Evolutionary conservation across 225 moss, liverwort and hornwort species (phyloP).

Genomic region (Takakia lepidozioides): DNA sequence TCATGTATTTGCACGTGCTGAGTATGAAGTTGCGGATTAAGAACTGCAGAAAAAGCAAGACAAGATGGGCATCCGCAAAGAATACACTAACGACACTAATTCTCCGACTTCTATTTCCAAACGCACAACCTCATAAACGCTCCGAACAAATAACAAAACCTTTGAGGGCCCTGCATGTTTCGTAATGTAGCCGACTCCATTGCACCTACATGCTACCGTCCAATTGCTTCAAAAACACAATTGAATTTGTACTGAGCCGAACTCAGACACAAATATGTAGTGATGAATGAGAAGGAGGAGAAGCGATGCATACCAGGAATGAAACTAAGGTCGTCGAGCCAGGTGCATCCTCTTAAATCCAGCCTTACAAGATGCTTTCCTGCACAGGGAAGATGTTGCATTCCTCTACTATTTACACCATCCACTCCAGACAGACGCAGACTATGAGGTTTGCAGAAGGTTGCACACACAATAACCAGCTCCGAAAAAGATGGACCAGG

Average conservation of each 20-base stretch:
- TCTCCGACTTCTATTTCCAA: not conserved
- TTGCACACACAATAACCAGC: slow-evolving; percentile 26
- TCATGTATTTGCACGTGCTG: not conserved
- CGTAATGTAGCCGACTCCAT: no score
- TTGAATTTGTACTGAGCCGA: no score
- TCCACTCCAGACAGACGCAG: slow-evolving; percentile 29
- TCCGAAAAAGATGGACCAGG: slow-evolving; percentile 22
- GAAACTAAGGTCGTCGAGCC: slow-evolving; percentile 42
- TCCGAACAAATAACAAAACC: no score
- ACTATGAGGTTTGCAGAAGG: slow-evolving; percentile 14
- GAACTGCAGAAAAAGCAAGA: no score
- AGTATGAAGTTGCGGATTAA: no score
- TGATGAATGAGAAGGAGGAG: not conserved
- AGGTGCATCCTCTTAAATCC: slow-evolving; percentile 48
- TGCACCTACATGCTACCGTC: no score
- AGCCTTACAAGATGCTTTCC: slow-evolving; percentile 33
- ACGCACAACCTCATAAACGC: not conserved
- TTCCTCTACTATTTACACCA: slow-evolving; percentile 18
- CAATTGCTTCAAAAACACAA: no score
- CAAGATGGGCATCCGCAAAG: no score
- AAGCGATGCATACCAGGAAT: slow-evolving; percentile 42
- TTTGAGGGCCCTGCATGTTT: no score
- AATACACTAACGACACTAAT: not conserved
- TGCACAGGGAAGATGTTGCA: slow-evolving; percentile 17
- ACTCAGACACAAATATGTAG: not conserved